Conservation (phyloP, 495 filamentous ascomycete species). For the Mycothermus thermophilus region DNA sequence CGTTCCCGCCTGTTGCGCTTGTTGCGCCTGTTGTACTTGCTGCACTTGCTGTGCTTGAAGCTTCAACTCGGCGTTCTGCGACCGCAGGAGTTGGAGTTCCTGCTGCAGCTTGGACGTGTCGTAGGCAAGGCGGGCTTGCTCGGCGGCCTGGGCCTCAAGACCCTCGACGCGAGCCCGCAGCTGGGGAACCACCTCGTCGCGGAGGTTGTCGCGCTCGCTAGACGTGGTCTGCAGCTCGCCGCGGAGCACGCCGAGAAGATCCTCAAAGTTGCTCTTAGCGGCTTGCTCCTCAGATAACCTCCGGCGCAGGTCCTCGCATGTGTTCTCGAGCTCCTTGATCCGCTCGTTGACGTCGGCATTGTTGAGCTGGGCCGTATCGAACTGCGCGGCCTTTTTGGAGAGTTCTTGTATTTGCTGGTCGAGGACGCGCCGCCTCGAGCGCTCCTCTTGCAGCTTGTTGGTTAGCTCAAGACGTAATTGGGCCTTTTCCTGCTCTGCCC, state of each 20-base stretch:
- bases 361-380: slow-evolving; percentile 35
- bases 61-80: slow-evolving; percentile 43
- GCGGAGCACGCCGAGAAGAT: slow-evolving; percentile 70
- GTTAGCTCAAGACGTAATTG: slow-evolving; percentile 72
- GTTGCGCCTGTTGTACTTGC: slow-evolving; percentile 58
- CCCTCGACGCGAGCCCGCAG: slow-evolving; percentile 60
- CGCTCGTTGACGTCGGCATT: slow-evolving; percentile 37
- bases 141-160: slow-evolving; percentile 52
- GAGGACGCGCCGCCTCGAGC: slow-evolving; percentile 53
- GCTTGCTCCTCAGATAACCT: slow-evolving; percentile 74
- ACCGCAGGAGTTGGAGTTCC: slow-evolving; percentile 55
- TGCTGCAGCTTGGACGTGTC: slow-evolving; percentile 69
- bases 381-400: slow-evolving; percentile 54
- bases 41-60: slow-evolving; percentile 37
- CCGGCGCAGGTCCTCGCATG: slow-evolving; percentile 66
- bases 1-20: slow-evolving; percentile 45
- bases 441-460: slow-evolving; percentile 73
- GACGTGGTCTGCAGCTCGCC: slow-evolving; percentile 67
- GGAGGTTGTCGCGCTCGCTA: slow-evolving; percentile 82
- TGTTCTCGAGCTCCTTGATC: slow-evolving; percentile 60
- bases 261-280: slow-evolving; percentile 87
- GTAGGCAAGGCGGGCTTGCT: slow-evolving; percentile 54
- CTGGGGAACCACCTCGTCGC: slow-evolving; percentile 71
- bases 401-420: slow-evolving; percentile 72
- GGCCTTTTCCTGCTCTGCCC: slow-evolving; percentile 83